A percentile compares a stretch with the other conserved stretches of the same genome.
These are phyloP conservation scores for Solanum peruvianum DNA, from an alignment of 257 asterid genomes.

Conservation along the genomic window DNA sequence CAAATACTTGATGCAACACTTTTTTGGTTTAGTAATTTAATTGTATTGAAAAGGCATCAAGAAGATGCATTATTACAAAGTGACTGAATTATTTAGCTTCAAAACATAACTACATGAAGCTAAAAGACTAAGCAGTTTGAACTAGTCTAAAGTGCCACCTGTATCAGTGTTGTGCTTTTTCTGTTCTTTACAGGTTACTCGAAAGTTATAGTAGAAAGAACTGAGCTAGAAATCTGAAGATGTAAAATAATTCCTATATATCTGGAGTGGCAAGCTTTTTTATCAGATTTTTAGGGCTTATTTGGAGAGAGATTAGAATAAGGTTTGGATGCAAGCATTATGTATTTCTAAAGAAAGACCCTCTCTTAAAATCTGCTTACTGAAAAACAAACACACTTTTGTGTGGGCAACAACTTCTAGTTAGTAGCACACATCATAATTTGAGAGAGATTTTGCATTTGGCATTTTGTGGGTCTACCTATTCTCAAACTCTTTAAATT, in stretches of 20 bases:
- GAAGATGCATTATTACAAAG: not conserved
- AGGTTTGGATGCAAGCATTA: not conserved
- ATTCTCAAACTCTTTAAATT: not conserved
- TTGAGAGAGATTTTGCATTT: not conserved
- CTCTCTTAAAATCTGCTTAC: not conserved
- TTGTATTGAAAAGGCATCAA: not conserved
- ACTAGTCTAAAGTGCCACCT: not conserved
- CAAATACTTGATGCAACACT: not conserved
- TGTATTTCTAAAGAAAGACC: not conserved
- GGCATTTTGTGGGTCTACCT: not conserved
- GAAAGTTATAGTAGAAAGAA: not conserved
- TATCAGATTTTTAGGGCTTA: not conserved
- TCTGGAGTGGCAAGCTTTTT: not conserved
- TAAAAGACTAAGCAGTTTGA: not conserved
- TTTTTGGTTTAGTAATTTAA: not conserved
- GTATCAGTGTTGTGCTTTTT: not conserved
- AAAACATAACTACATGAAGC: not conserved
- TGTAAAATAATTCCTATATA: not conserved
- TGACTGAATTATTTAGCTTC: not conserved
- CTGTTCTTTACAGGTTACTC: not conserved
- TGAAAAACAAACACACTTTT: not conserved
- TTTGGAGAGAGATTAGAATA: not conserved
- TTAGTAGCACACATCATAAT: not conserved
- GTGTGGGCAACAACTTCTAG: not conserved
- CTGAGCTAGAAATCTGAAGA: not conserved